Conservation (phyloP, 148 eudicot genomes). For the Fallopia convolvulus region DNA sequence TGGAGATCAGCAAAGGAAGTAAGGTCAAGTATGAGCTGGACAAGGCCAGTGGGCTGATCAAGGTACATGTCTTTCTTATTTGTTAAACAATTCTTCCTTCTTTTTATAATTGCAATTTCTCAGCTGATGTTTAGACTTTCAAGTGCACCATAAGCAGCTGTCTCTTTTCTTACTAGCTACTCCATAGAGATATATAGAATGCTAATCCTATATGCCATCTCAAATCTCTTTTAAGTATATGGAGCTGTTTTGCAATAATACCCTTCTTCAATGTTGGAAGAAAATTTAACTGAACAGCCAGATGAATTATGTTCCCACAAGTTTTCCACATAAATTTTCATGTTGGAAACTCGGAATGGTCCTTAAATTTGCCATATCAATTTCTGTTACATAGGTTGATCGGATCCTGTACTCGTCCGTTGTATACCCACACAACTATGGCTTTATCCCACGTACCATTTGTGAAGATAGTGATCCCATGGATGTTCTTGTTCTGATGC, state of each 20-base stretch:
- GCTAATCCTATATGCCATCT: not conserved
- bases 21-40: constrained; percentile 94
- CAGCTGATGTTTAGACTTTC: not conserved
- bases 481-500: constrained; percentile 93
- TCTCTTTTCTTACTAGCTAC: not conserved
- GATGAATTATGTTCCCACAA: too few species aligned
- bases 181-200: too few species aligned
- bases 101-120: not conserved
- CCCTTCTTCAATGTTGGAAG: not conserved
- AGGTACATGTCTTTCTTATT: constrained; percentile 26
- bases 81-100: not conserved
- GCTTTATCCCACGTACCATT: constrained; percentile 88
- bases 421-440: constrained; percentile 96
- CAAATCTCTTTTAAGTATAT: not conserved
- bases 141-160: not conserved
- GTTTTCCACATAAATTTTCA: not conserved
- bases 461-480: constrained; percentile 95
- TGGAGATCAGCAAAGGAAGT: constrained; percentile 90
- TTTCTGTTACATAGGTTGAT: constrained; percentile 54
- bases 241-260: not conserved
- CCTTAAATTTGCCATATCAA: constrained; percentile 12
- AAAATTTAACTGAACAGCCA: too few species aligned
- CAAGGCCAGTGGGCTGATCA: constrained; percentile 78
- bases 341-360: not conserved
- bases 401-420: constrained; percentile 89